These are phyloP conservation scores for Sporodiniella umbellata DNA, from an alignment of 371 early-diverging fungal genomes.

Conservation along the genomic window DNA sequence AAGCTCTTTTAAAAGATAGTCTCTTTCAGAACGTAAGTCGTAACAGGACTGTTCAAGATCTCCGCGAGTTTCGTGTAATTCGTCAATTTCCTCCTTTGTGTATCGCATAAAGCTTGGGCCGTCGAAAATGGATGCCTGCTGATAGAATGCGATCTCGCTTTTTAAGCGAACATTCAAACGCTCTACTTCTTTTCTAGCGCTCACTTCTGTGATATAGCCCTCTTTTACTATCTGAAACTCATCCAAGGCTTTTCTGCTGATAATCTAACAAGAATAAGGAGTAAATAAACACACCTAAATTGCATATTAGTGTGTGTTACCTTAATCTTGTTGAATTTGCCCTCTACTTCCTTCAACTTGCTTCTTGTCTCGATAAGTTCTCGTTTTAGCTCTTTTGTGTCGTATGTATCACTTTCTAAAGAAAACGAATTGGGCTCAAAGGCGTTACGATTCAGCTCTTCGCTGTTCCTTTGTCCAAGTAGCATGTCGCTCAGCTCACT, in stretches of 20 bases:
- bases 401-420: constrained; percentile 1
- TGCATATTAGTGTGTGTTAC: constrained; percentile 7
- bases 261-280: constrained; percentile 17
- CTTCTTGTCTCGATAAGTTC: constrained; percentile 28
- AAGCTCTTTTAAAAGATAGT: constrained; percentile 18
- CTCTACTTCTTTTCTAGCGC: constrained; percentile 37
- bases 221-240: constrained; percentile 46
- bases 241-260: constrained; percentile 46
- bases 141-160: constrained; percentile 32
- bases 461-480: constrained; percentile 17
- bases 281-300: too few relatives aligned
- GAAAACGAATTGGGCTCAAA: constrained; percentile 2
- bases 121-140: constrained; percentile 26
- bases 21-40: constrained; percentile 28
- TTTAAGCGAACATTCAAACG: constrained; percentile 22
- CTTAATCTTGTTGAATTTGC: constrained; percentile 45
- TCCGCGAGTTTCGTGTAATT: constrained; percentile 13
- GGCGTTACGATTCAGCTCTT: constrained; percentile 10
- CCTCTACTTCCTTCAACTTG: constrained; percentile 31
- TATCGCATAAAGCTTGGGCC: constrained; percentile 10
- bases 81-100: constrained; percentile 31
- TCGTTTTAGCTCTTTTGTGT: constrained; percentile 13
- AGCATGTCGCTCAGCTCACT: constrained; percentile 19
- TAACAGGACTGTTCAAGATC: constrained; percentile 29
- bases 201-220: constrained; percentile 35